Conservation (phyloP, 1,284 basidiomycete species). For the Cryptococcus sp. region DNA sequence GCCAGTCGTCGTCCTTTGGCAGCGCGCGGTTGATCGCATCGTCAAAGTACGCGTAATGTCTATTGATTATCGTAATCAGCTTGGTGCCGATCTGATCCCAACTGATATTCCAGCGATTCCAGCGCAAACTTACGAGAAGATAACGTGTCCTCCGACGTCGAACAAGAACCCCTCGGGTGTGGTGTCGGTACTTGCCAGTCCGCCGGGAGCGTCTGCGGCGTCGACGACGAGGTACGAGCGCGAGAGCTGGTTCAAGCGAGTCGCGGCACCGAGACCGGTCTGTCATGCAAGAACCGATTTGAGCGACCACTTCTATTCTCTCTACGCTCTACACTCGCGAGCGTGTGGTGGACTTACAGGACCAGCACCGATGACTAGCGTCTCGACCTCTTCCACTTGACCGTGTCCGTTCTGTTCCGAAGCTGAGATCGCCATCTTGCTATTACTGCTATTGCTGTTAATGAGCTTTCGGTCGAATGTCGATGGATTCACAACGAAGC, state of each 20-base stretch:
- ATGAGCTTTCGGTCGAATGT: background rate
- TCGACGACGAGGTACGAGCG: conserved; percentile 55
- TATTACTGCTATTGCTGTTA: background rate
- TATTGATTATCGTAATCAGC: conserved; percentile 6
- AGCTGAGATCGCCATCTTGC: background rate
- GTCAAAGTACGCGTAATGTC: conserved; percentile 59
- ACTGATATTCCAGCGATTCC: background rate
- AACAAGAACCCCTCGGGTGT: conserved; percentile 60
- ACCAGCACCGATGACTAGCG: conserved; percentile 53
- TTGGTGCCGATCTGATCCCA: too few relatives aligned
- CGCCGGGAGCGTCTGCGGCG: conserved; percentile 54
- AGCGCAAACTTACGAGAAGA: conserved; percentile 52
- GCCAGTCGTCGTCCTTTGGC: conserved; percentile 57
- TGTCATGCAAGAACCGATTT: conserved; percentile 7
- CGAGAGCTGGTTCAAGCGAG: conserved; percentile 56
- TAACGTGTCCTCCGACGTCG: conserved; percentile 60
- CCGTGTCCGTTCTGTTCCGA: background rate
- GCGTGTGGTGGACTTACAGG: conserved; percentile 25
- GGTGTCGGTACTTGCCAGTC: conserved; percentile 58
- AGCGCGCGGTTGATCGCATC: conserved; percentile 57
- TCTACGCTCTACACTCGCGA: conserved; percentile 5
- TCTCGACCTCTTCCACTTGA: conserved; percentile 33
- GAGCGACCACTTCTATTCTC: too few relatives aligned
- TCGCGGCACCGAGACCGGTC: conserved; percentile 59
- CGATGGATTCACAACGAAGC: too few relatives aligned